These are phyloP conservation scores for Crithidia expoeki DNA, from an alignment of 208 protist species.

Conservation along the genomic window DNA sequence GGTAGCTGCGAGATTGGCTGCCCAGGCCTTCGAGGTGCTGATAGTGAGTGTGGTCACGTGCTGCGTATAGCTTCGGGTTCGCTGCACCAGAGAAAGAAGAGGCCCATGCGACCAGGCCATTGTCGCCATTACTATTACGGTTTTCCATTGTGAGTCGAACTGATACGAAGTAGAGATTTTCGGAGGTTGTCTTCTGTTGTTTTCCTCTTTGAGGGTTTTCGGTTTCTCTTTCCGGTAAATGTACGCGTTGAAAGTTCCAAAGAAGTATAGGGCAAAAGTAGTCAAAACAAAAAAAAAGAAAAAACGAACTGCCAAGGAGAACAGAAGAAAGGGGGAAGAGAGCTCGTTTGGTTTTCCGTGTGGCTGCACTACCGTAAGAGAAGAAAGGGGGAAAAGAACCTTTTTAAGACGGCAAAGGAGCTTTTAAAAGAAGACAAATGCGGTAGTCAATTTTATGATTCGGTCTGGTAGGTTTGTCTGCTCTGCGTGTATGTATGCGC, in stretches of 20 bases:
- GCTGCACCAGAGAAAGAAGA: conserved; percentile 5
- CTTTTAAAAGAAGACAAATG: too few relatives aligned
- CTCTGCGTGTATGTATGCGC: too few relatives aligned
- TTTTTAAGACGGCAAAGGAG: too few relatives aligned
- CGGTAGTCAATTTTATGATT: too few relatives aligned
- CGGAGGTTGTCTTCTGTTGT: not conserved
- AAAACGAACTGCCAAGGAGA: not conserved
- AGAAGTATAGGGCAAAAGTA: not conserved
- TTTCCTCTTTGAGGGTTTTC: not conserved
- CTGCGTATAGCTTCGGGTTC: not conserved
- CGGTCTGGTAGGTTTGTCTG: too few relatives aligned
- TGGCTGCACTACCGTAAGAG: not conserved
- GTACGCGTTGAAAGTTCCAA: not conserved
- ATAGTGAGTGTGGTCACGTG: not conserved
- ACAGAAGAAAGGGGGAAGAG: not conserved
- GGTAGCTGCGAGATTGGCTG: conserved; percentile 14
- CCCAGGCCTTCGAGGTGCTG: conserved; percentile 11
- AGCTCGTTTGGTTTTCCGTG: not conserved
- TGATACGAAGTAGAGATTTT: too few relatives aligned
- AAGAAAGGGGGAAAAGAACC: not conserved
- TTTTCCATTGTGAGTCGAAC: conserved; percentile 7
- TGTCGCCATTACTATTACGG: conserved; percentile 4
- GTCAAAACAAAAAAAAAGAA: conserved; percentile 26
- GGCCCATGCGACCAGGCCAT: conserved; percentile 1
- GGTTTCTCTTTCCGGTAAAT: not conserved